These are phyloP conservation scores for Eucalyptus lansdowneana DNA, from an alignment of 345 rosid genomes.

Conservation along the genomic window DNA sequence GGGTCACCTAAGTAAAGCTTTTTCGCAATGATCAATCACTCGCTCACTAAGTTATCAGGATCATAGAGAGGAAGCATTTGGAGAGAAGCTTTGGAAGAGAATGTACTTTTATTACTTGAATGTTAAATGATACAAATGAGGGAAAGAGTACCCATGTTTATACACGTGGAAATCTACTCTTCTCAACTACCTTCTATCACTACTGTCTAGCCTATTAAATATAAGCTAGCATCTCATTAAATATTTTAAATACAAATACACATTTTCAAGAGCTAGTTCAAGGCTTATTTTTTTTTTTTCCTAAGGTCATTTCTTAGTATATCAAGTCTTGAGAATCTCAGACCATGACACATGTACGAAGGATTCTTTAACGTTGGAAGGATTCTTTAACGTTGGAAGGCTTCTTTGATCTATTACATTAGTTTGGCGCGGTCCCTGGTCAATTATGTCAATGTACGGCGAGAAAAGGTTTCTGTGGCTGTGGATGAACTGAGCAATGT, in stretches of 20 bases:
- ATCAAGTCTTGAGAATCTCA: neutral
- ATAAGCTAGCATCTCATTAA: neutral
- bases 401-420: neutral
- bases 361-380: neutral
- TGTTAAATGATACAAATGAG: neutral
- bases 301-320: neutral
- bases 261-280: neutral
- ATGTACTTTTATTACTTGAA: too few species aligned
- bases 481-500: neutral
- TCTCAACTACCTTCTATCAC: neutral
- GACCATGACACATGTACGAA: neutral
- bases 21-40: neutral
- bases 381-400: neutral
- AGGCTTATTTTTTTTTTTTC: too few species aligned
- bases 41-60: neutral
- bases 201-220: neutral
- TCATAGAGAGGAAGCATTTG: neutral
- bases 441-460: neutral
- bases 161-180: neutral
- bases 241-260: too few species aligned
- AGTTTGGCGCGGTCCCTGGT: neutral
- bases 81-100: neutral
- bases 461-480: neutral
- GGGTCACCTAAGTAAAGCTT: neutral
- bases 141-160: neutral